These are phyloP conservation scores for Yamagishiella unicocca DNA, from an alignment of 139 green algal genomes.

Conservation along the genomic window DNA sequence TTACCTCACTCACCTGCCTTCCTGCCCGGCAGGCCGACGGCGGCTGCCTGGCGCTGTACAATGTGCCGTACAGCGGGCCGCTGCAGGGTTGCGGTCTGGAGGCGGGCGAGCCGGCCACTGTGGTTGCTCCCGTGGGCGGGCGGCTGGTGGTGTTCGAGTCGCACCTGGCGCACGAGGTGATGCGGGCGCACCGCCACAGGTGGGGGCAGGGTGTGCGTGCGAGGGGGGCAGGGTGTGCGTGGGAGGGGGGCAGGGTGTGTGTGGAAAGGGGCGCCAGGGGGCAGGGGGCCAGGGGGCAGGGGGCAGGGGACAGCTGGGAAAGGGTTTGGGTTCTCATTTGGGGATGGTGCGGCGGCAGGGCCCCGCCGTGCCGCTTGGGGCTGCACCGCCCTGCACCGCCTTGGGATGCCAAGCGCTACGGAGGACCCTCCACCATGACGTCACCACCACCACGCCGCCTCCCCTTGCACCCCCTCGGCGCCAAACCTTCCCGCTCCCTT, in stretches of 20 bases:
- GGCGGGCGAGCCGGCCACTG: conserved; percentile 44
- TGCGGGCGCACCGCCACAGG: conserved; percentile 64
- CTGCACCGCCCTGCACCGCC: too few relatives aligned
- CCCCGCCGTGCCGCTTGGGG: background rate
- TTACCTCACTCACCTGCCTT: too few relatives aligned
- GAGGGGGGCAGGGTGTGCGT: background rate
- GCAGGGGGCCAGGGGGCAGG: too few relatives aligned
- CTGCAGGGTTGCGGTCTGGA: background rate
- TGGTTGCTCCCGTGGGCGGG: conserved; percentile 69
- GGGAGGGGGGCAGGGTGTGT: background rate
- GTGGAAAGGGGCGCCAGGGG: too few relatives aligned
- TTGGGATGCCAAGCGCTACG: too few relatives aligned
- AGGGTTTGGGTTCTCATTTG: too few relatives aligned
- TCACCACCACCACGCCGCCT: too few relatives aligned
- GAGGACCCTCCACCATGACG: too few relatives aligned
- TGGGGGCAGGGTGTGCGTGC: background rate
- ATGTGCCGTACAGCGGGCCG: conserved; percentile 21
- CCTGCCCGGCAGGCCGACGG: conserved; percentile 62
- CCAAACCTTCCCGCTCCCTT: background rate
- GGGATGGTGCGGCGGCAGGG: too few relatives aligned
- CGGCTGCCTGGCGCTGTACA: conserved; percentile 69
- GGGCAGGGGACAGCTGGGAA: too few relatives aligned
- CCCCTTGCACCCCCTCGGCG: background rate
- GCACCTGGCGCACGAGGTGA: conserved; percentile 77
- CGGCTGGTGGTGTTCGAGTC: conserved; percentile 80